Evolutionary conservation across 305 asterid species (phyloP).

Genomic region (Plantago coronopus): DNA sequence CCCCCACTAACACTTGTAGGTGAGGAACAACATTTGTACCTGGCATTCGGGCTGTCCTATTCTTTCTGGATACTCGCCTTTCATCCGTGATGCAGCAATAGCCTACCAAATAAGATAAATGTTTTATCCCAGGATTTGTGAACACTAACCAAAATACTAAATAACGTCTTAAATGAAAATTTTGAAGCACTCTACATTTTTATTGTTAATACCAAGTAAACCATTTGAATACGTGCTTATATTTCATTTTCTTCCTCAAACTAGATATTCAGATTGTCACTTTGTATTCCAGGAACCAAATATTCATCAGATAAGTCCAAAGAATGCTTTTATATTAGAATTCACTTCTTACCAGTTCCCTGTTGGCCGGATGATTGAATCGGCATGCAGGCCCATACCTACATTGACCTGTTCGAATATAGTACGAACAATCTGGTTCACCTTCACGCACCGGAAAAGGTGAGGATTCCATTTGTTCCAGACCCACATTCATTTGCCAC

Average conservation of each 20-base stretch:
- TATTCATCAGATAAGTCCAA: background rate
- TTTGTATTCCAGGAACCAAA: too few species aligned
- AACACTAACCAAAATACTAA: background rate
- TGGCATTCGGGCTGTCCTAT: constrained; percentile 91
- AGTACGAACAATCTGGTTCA: constrained; percentile 92
- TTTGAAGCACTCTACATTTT: constrained; percentile 14
- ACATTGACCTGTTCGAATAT: constrained; percentile 94
- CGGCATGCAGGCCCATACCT: constrained; percentile 92
- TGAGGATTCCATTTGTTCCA: constrained; percentile 69
- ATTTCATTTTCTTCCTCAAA: constrained; percentile 17
- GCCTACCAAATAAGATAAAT: constrained; percentile 45
- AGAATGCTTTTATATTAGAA: constrained; percentile 11
- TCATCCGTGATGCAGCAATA: constrained; percentile 91
- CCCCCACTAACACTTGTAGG: background rate
- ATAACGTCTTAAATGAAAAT: constrained; percentile 12
- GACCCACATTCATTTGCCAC: constrained; percentile 75
- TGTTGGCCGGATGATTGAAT: constrained; percentile 87
- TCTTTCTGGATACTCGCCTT: constrained; percentile 98
- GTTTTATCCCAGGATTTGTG: constrained; percentile 10
- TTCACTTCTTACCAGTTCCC: constrained; percentile 66
- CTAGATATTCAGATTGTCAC: background rate
- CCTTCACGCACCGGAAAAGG: constrained; percentile 91
- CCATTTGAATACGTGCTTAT: constrained; percentile 9
- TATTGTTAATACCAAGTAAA: constrained; percentile 6
- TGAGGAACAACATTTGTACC: constrained; percentile 36